These are phyloP conservation scores for Diaporthe eres DNA, from an alignment of 2,329 filamentous ascomycete genomes.

Conservation along the genomic window DNA sequence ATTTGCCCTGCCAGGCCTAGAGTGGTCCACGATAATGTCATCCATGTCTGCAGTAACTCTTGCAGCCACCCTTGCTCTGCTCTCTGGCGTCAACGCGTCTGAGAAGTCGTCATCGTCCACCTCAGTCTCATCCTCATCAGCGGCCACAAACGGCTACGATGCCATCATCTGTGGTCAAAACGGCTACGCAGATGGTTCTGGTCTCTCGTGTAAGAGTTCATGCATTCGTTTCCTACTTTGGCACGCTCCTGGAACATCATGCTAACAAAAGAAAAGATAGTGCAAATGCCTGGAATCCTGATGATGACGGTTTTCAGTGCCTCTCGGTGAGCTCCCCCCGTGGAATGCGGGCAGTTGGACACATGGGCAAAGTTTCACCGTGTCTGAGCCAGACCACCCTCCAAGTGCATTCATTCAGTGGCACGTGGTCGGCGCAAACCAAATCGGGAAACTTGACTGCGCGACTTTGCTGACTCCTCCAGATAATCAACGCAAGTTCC, in stretches of 20 bases:
- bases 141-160: slow-evolving; percentile 46
- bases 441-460: neutral
- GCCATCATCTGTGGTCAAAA: slow-evolving; percentile 48
- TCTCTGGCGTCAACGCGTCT: slow-evolving; percentile 25
- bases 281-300: slow-evolving; percentile 51
- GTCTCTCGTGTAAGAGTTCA: slow-evolving; percentile 33
- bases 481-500: slow-evolving; percentile 41
- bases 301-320: slow-evolving; percentile 49
- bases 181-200: slow-evolving; percentile 43
- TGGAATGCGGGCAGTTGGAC: neutral
- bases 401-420: neutral
- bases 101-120: neutral
- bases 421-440: neutral
- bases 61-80: slow-evolving; percentile 40
- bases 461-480: neutral
- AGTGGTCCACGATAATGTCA: slow-evolving; percentile 25
- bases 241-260: neutral
- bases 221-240: neutral
- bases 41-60: slow-evolving; percentile 22
- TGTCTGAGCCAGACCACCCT: slow-evolving; percentile 15
- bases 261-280: slow-evolving; percentile 45
- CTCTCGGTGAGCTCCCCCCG: slow-evolving; percentile 46
- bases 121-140: neutral
- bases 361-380: neutral
- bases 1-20: neutral